A percentile compares a stretch with the other conserved stretches of the same genome.
Evolutionary conservation across 805 yeast species (phyloP).

Genomic region (Candida insectorum): DNA sequence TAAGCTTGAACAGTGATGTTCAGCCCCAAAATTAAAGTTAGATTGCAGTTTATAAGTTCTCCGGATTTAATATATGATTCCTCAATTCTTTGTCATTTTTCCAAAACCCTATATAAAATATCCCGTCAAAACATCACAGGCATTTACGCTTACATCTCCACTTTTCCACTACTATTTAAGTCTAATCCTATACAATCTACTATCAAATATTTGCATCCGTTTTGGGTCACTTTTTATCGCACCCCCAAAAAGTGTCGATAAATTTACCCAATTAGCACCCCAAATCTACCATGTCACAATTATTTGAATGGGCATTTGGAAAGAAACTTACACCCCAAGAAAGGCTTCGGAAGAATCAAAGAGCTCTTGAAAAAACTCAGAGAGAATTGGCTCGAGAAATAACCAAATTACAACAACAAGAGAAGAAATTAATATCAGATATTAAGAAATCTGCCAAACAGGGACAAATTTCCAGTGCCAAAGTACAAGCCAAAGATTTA

Average conservation of each 20-base stretch:
- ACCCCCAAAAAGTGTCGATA: too few relatives aligned
- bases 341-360: slow-evolving; percentile 87
- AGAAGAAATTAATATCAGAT: slow-evolving; percentile 79
- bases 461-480: slow-evolving; percentile 85
- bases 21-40: not conserved
- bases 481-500: slow-evolving; percentile 93
- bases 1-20: slow-evolving; percentile 7
- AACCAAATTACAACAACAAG: slow-evolving; percentile 82
- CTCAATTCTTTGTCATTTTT: too few relatives aligned
- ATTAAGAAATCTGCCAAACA: slow-evolving; percentile 89
- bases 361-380: slow-evolving; percentile 92
- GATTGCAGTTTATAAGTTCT: too few relatives aligned
- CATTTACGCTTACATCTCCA: too few relatives aligned
- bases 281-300: slow-evolving; percentile 30
- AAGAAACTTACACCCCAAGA: slow-evolving; percentile 93
- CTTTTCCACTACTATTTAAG: too few relatives aligned
- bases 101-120: too few relatives aligned
- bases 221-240: too few relatives aligned
- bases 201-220: too few relatives aligned
- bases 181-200: too few relatives aligned
- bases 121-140: too few relatives aligned
- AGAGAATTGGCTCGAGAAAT: slow-evolving; percentile 90
- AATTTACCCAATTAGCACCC: too few relatives aligned
- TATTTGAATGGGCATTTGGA: slow-evolving; percentile 94
- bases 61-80: too few relatives aligned